Conservation (phyloP, 1,284 basidiomycete species). For the Trichosporon asahii region DNA sequence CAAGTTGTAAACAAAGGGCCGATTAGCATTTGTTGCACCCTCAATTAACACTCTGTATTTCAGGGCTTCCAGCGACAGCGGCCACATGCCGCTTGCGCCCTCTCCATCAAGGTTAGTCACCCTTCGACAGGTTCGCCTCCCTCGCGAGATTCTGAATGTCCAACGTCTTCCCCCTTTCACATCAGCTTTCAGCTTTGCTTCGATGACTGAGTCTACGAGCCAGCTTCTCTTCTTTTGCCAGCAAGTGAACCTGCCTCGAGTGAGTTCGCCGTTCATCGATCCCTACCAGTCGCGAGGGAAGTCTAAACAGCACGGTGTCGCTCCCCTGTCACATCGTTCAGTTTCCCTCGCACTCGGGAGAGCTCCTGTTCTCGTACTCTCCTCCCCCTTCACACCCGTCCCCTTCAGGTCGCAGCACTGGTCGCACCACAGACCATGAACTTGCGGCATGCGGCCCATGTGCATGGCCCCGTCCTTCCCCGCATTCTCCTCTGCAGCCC, state of each 20-base stretch:
- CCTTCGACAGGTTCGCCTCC: not conserved
- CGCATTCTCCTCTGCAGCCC: not conserved
- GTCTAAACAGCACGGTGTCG: not conserved
- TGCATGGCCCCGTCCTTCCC: not conserved
- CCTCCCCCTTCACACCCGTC: not conserved
- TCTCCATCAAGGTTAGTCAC: not conserved
- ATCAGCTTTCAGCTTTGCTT: not conserved
- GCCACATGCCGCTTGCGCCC: not conserved
- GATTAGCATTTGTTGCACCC: not conserved
- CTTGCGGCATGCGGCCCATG: not conserved
- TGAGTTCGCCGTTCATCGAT: not conserved
- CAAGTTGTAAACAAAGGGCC: no score
- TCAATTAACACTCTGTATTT: not conserved
- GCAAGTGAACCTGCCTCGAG: no score
- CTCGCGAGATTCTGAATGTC: not conserved
- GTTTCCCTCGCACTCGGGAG: not conserved
- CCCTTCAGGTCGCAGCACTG: not conserved
- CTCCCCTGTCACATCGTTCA: not conserved
- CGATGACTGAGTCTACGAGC: no score
- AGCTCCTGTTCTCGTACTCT: not conserved
- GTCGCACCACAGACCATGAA: not conserved
- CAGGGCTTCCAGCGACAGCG: not conserved
- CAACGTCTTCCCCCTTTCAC: not conserved
- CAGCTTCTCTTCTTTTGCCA: no score
- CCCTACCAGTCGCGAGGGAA: not conserved